Base-by-base conservation (phyloP, 2,329 filamentous ascomycete genomes). In the Epichloe glyceriae region DNA sequence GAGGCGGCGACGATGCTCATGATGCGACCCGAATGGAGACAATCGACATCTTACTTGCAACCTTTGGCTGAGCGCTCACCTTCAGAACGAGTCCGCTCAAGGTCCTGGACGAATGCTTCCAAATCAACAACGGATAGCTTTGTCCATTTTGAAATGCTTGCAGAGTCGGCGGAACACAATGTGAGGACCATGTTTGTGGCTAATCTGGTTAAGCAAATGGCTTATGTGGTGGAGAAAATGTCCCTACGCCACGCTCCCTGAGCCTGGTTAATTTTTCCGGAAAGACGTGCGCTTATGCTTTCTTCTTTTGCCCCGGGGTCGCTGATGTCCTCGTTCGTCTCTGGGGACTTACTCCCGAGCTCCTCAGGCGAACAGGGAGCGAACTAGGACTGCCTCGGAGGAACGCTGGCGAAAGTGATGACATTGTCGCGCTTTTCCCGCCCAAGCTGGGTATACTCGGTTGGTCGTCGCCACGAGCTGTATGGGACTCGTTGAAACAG, bases 271-370 rank as follows among this genome's bases (percentile, higher is more conserved):
- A 85, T 33, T 95, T 95, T 63, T 88, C 87, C 50, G 90, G 88
- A 53, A 94, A 93, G 67, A 87, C 88, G 4, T 91, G 86, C 61
- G 89, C 90, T 2, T 95, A 94, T 65, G 89, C 88, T 33, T 95
- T 95, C 67, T 93, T 91, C 69, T 96, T 96, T 95, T 61, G 90
- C 87, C 30, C 88, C 0, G 88, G 88, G 4, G 79, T 95, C 50
- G 85, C 88, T 7, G 88, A 95, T 61, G 79, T 95, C 47, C 73
- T 95, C 46, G 79, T 91, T 26, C 80, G 88, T 15, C 71, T 95
- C 5, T 95, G 90, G 89, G 80, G 79, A 38, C 73, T 88, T 19
- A 79, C 82, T 2, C 71, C 83, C 3, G 81, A 83, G 52, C 70
- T 81, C 41, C 75, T 95, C 61, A 80, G 85, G 55, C 81, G 88